Base-by-base conservation (phyloP, 2,329 filamentous ascomycete genomes). In the Pyricularia sp. region DNA sequence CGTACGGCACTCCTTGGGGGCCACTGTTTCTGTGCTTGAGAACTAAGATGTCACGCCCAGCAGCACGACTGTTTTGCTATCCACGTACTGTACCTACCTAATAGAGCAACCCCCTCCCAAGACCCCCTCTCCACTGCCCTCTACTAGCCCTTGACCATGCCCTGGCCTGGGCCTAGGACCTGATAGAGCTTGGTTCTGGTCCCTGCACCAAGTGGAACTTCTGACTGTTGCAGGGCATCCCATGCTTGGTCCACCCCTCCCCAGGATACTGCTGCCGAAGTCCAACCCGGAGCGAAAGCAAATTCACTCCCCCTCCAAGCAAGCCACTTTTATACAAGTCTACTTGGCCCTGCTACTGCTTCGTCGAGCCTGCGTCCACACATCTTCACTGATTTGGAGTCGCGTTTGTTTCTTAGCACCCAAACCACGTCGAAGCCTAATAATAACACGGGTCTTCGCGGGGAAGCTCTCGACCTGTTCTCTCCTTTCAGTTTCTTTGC, bases 301-400 rank as follows among this genome's bases (percentile, higher is more conserved):
- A 19, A 26, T 53, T 30, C 76, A 77, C 76, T 66, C 73, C 76
- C 78, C 77, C 78, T 79, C 78, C 76, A 78, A 73, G 76, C 77
- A 78, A 73, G 76, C 77, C 40, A 24, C 74, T 75, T 75, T 74
- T 73, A 75, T 78, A 79, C 78, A 79, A 80, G 78, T 79, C 78
- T 76, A 78, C 76, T 74, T 75, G 66, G 70, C 74, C 75, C 78
- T 77, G 75, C 76, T 75, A 77, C 74, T 73, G 72, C 70, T 72
- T 40, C 60, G n/a, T 68, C 69, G 67, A 67, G 64, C 68, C 69
- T 68, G 16, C 40, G 40, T 69, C 67, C 68, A 71, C 69, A 69
- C 67, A 69, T 69, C 67, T 70, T 68, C 66, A 69, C 70, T 65
- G 67, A 70, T 69, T 72, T 49, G 40, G 40, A n/a, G 67, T 71